Evolutionary conservation across 441 rosid species (phyloP), one percentile per base, ranked within the genome.

Genomic region (Bruguiera hainesii): DNA sequence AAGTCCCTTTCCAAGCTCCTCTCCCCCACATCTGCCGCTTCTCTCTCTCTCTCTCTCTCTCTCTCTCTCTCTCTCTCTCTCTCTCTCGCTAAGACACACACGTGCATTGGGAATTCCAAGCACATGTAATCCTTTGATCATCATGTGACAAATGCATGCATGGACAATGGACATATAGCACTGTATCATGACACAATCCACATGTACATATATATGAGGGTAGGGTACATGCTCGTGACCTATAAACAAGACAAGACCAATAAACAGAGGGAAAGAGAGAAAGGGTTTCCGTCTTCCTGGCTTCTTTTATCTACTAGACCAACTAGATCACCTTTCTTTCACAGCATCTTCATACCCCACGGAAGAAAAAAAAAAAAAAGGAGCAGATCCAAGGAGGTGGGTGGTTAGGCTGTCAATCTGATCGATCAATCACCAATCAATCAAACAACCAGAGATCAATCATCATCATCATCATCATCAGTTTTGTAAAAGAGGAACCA

Each of bases 21-120:
- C 85, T 77, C 84, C 72, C 84, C 84, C 89, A 87, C 88, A 74
- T 86, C 85, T 78, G 78, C 76, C 80, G 78, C 65, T 70, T 66
- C 75, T 74, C 81, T 56, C 79, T 62, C 71, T 66, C 75, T 74
- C 81, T 56, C 78, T 62, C 71, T 61, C 78, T 66, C 62, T 73
- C 64, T 56, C 59, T 67, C 29, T 25, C 26, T 25, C 26, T 25
- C 26, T 25, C 26, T 25, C 26, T 25, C 26, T 25, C 26, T 60
- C 72, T 69, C 19, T 19, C 50, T 61, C 49, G 49, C 66, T 35
- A 3, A 42, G 48, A 55, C 16, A 23, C 58, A 55, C 57, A 60
- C 52, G 56, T 68, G 76, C 76, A 33, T 79, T 65, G 90, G 85
- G 84, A 85, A 83, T 60, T 73, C 75, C 76, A 70, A 72, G 84